Percentiles rank a stretch among this genome's conserved stretches.
These are phyloP conservation scores for apple (Malus domestica) DNA, from an alignment of 306 rosid genomes.

Conservation along the genomic window DNA sequence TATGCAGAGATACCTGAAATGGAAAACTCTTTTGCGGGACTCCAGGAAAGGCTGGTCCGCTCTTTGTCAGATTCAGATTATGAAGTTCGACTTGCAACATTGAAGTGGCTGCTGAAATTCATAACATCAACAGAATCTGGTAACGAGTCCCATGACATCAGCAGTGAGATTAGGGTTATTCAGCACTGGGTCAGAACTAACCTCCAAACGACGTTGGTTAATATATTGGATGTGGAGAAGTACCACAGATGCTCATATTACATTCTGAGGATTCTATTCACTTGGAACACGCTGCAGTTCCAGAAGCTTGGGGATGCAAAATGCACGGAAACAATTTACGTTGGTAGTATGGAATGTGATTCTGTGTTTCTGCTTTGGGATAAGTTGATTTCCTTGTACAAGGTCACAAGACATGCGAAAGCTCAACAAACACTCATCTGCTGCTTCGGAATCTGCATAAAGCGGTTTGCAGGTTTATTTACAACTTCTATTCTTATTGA, in stretches of 20 bases:
- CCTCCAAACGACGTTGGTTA: slow-evolving; percentile 56
- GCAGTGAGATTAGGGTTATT: slow-evolving; percentile 39
- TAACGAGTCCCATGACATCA: slow-evolving; percentile 32
- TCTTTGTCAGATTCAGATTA: slow-evolving; percentile 69
- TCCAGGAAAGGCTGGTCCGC: slow-evolving; percentile 55
- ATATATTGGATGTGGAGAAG: slow-evolving; percentile 59
- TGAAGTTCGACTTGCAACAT: slow-evolving; percentile 86
- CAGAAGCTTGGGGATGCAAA: slow-evolving; percentile 33
- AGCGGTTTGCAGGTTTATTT: slow-evolving; percentile 45
- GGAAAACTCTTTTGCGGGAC: slow-evolving; percentile 42
- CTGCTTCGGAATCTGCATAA: slow-evolving; percentile 71
- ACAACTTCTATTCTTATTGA: slow-evolving; percentile 8
- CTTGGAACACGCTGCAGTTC: slow-evolving; percentile 74
- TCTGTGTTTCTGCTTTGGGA: slow-evolving; percentile 69
- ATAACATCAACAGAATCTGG: slow-evolving; percentile 53
- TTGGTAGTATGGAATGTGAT: slow-evolving; percentile 67
- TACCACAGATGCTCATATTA: slow-evolving; percentile 63
- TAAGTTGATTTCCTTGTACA: slow-evolving; percentile 51
- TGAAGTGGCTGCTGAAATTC: slow-evolving; percentile 83
- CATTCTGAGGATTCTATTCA: slow-evolving; percentile 62
- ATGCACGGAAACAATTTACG: slow-evolving; percentile 36
- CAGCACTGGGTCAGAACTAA: slow-evolving; percentile 52
- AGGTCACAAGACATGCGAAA: slow-evolving; percentile 66
- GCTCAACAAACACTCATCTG: slow-evolving; percentile 60
- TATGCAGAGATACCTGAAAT: slow-evolving; percentile 30